phyloP scores from a whole-genome alignment of 306 rosid species.

The Citrullus mucosospermus region DNA sequence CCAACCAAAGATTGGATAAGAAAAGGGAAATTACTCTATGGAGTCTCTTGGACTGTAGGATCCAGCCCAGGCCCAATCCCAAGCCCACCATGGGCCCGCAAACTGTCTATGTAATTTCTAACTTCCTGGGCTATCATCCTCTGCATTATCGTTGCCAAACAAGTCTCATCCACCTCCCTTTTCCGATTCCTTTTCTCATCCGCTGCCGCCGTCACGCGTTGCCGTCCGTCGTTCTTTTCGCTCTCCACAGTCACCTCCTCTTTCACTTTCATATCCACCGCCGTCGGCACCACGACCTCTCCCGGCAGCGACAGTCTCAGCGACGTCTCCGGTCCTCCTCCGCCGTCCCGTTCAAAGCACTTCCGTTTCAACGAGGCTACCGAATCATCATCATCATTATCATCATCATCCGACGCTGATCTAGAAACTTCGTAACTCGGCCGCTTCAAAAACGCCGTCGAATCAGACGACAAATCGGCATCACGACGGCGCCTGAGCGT shows the following conservation, averaged over 20 bases:
- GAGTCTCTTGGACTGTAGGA: neutral
- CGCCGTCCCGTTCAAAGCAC: conserved; percentile 10
- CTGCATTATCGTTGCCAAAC: conserved; percentile 31
- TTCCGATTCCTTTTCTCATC: neutral
- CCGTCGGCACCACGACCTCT: neutral
- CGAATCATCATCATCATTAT: conserved; percentile 5
- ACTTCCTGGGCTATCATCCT: conserved; percentile 70
- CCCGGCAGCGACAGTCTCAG: conserved; percentile 38
- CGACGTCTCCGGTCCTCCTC: conserved; percentile 28
- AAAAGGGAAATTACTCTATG: neutral
- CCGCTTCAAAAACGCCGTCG: neutral
- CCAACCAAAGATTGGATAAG: neutral
- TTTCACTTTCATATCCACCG: neutral
- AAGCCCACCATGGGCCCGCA: conserved; percentile 16
- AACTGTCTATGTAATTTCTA: conserved; percentile 33
- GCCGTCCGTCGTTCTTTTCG: neutral
- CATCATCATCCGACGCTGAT: conserved; percentile 4
- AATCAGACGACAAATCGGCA: conserved; percentile 5
- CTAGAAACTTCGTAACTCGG: neutral
- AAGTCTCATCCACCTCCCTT: conserved; percentile 15
- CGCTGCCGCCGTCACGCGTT: neutral
- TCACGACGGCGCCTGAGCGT: conserved; percentile 51
- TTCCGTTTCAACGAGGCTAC: conserved; percentile 20
- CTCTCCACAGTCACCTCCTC: conserved; percentile 10
- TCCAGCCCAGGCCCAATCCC: conserved; percentile 2